Percentiles rank a stretch among this genome's conserved stretches.
Evolutionary conservation across 73 alveolate species (phyloP).

Genomic region (Paramecium biaurelia): DNA sequence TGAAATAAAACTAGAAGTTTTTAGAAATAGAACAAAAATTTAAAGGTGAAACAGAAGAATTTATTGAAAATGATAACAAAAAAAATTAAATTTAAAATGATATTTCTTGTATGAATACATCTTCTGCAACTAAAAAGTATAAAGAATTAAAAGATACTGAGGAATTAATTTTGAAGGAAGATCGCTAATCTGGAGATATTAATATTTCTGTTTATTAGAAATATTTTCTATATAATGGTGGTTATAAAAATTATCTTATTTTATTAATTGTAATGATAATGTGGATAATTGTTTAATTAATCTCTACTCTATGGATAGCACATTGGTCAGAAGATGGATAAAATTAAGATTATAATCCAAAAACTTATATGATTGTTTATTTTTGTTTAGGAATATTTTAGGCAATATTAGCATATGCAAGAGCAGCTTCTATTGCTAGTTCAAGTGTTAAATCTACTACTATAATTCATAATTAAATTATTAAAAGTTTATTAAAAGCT

Average conservation of each 20-base stretch:
- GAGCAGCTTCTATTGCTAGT: not conserved
- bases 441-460: constrained; percentile 22
- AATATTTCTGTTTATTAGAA: not conserved
- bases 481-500: constrained; percentile 81
- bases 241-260: not conserved
- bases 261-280: not conserved
- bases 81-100: not conserved
- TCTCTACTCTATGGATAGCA: not conserved
- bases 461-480: constrained; percentile 76
- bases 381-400: not conserved
- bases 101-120: not conserved
- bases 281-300: not conserved
- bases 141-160: not conserved
- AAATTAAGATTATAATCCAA: not conserved
- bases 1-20: constrained; percentile 10
- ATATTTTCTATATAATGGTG: not conserved
- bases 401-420: constrained; percentile 2
- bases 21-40: constrained; percentile 1
- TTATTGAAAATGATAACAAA: not conserved
- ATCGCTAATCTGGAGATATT: not conserved
- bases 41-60: not conserved
- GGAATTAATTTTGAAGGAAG: not conserved
- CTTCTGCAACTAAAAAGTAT: not conserved
- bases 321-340: not conserved
- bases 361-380: not conserved